A percentile compares a stretch with the other conserved stretches of the same genome.
Evolutionary conservation across 352 stramenopile species (phyloP).

Genomic region (Pythium aristosporum): DNA sequence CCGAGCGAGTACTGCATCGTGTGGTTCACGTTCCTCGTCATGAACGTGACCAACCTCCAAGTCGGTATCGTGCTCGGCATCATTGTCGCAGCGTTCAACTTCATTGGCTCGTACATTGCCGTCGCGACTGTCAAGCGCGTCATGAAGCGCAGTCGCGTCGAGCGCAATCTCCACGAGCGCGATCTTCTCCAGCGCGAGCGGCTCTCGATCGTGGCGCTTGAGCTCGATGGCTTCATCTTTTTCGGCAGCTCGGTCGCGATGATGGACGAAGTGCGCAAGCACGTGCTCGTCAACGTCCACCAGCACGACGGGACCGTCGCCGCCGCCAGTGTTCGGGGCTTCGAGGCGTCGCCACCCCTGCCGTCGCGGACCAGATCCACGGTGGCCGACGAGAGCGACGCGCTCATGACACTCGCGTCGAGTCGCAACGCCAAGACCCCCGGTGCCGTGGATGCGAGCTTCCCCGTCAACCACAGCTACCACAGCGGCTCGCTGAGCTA

Average conservation of each 20-base stretch:
- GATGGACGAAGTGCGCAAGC: conserved; percentile 84
- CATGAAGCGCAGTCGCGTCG: conserved; percentile 79
- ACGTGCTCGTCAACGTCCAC: conserved; percentile 61
- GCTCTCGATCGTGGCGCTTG: conserved; percentile 83
- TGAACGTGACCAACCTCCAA: conserved; percentile 94
- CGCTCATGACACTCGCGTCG: conserved; percentile 61
- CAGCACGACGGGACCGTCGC: conserved; percentile 10
- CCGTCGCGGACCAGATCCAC: conserved; percentile 1
- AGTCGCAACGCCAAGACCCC: conserved; percentile 27
- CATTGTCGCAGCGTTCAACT: conserved; percentile 86
- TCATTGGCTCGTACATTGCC: conserved; percentile 82
- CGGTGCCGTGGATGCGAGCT: not conserved
- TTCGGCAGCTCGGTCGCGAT: conserved; percentile 87
- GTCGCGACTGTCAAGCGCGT: conserved; percentile 73
- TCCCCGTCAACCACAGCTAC: conserved; percentile 14
- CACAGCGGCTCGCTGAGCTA: conserved; percentile 25
- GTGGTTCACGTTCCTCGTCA: conserved; percentile 92
- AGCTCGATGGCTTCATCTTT: conserved; percentile 87
- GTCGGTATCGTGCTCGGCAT: conserved; percentile 94
- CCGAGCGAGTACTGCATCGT: conserved; percentile 92
- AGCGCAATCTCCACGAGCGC: conserved; percentile 74
- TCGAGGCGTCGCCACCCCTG: conserved; percentile 22
- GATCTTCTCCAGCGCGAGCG: conserved; percentile 67
- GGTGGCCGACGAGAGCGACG: conserved; percentile 31
- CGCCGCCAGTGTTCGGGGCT: not conserved